These are phyloP conservation scores for Symbiodinium pilosum DNA, from an alignment of 73 alveolate species.

Conservation along the genomic window DNA sequence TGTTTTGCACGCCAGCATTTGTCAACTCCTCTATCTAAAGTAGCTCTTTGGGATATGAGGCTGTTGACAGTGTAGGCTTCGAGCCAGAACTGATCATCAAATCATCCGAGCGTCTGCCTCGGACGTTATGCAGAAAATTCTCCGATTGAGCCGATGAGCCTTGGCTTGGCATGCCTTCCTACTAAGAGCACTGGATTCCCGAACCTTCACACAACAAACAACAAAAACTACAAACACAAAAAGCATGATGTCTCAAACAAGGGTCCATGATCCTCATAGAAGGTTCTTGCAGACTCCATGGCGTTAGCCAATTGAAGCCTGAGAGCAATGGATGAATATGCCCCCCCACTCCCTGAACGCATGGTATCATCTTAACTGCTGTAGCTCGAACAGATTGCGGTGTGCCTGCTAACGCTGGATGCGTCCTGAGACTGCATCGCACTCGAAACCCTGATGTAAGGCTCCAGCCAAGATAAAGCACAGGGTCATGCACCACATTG, in stretches of 20 bases:
- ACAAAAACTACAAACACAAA: too few relatives aligned
- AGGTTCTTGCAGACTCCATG: conserved; percentile 80
- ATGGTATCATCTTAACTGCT: neutral
- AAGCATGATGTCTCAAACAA: too few relatives aligned
- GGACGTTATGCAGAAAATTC: conserved; percentile 46
- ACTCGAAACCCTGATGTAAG: too few relatives aligned
- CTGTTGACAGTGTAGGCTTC: too few relatives aligned
- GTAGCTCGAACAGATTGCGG: neutral
- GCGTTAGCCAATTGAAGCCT: conserved; percentile 76
- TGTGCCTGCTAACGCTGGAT: neutral
- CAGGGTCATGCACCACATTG: neutral
- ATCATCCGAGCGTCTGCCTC: conserved; percentile 24
- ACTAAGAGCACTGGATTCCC: too few relatives aligned
- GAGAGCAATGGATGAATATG: neutral
- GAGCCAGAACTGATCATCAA: too few relatives aligned
- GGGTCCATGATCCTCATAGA: conserved; percentile 25
- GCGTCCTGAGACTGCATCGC: neutral
- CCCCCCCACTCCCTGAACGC: neutral
- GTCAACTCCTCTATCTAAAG: neutral
- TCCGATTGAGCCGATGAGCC: conserved; percentile 30
- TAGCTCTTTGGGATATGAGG: neutral
- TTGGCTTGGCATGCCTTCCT: neutral
- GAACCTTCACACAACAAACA: too few relatives aligned
- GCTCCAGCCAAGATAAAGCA: neutral
- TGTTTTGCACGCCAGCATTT: too few relatives aligned